Base-by-base conservation (phyloP, 1,284 basidiomycete species). In the Sanguinoderma infundibulare region DNA sequence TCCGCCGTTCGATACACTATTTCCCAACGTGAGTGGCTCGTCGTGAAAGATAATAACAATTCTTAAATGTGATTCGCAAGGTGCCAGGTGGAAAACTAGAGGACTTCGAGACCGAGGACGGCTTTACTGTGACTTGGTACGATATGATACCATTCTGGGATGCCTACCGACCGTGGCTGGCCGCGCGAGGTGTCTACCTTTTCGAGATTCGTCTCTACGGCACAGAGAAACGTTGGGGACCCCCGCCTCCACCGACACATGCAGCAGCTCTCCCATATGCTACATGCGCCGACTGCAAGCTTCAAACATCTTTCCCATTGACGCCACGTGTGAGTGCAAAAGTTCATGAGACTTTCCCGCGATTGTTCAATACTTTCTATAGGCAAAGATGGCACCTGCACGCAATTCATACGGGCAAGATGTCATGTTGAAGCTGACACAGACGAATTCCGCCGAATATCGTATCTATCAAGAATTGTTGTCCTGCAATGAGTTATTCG, bases 401-500 rank as follows among this genome's bases (percentile, higher is more conserved):
- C 53, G 53, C 14, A 53, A 59, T 40, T 3, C 10, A 3, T 24
- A n/a, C 14, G 39, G 32, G 32, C 28, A 51, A 20, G 57, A 59
- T 17, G 20, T 59, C 9, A 53, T 59, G 32, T 39, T 59, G 15
- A 59, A 59, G 32, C 51, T 59, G 22, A 32, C 42, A 1, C 36
- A 59, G 20, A 53, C 32, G 17, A 26, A 22, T 26, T 52, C 50
- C 32, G 32, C 14, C 1, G 38, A 59, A 35, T 26, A 44, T 36
- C 30, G 26, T 9, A 53, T 59, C 2, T 59, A 46, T 20, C 22
- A 53, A 42, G 32, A 22, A 42, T 42, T 14, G 34, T 47, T 15
- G 40, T 40, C 22, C 24, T 38, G 10, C 14, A 56, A 6, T 34
- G 30, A 32, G 26, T 20, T 49, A 32, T 49, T 26, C 22, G 46